A percentile compares a stretch with the other conserved stretches of the same genome.
Conservation (phyloP, 2,329 filamentous ascomycete genomes). For the Helicocarpus griseus region DNA sequence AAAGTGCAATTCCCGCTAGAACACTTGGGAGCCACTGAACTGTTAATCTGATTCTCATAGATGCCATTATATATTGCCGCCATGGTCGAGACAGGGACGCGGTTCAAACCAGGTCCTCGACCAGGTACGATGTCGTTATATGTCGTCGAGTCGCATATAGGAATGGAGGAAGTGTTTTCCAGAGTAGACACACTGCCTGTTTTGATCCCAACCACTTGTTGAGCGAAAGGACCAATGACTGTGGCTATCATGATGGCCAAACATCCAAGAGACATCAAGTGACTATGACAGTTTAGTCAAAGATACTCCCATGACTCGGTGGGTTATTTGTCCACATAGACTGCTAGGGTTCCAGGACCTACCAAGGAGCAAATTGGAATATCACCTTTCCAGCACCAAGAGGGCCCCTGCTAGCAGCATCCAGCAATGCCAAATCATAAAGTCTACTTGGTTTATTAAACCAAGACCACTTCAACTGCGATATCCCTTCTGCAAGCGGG, state of each 20-base stretch:
- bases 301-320: not conserved
- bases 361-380: conserved; percentile 18
- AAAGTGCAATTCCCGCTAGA: not conserved
- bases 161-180: conserved; percentile 3
- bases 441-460: conserved; percentile 19
- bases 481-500: conserved; percentile 21
- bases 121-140: conserved; percentile 7
- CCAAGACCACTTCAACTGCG: conserved; percentile 29
- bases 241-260: conserved; percentile 19
- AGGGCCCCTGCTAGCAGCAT: conserved; percentile 25
- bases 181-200: not conserved
- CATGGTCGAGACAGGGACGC: conserved; percentile 16
- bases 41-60: conserved; percentile 1
- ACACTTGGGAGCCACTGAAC: not conserved
- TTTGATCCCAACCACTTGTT: conserved; percentile 20
- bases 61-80: conserved; percentile 24
- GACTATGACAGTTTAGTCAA: conserved; percentile 8
- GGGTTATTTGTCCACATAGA: too few species aligned
- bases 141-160: conserved; percentile 11
- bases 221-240: conserved; percentile 22
- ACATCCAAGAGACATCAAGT: conserved; percentile 20
- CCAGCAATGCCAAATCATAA: conserved; percentile 23
- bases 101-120: conserved; percentile 16
- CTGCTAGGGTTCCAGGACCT: conserved; percentile 4
- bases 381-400: conserved; percentile 22